These are phyloP conservation scores for Clarireedia hainanense DNA, from an alignment of 2,329 filamentous ascomycete genomes.

Conservation along the genomic window DNA sequence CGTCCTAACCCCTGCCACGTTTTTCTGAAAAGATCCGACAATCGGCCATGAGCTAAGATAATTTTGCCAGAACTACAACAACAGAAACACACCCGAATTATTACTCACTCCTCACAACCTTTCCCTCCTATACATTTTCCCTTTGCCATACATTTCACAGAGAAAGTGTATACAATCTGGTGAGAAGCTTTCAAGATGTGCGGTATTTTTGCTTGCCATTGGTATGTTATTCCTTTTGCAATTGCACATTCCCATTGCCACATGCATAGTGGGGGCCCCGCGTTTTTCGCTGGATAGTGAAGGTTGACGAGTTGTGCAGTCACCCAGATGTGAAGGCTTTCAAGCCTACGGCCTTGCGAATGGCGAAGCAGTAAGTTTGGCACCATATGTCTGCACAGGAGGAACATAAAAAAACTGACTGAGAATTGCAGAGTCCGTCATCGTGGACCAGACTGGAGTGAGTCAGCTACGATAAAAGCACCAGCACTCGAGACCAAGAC, in stretches of 20 bases:
- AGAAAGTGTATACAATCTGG: not conserved
- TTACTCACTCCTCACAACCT: not conserved
- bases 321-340: constrained; percentile 80
- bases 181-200: constrained; percentile 15
- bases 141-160: not conserved
- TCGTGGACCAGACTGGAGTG: constrained; percentile 93
- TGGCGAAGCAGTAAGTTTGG: constrained; percentile 76
- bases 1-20: not conserved
- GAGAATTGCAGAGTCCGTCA: constrained; percentile 45
- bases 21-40: not conserved
- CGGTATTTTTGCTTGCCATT: constrained; percentile 76
- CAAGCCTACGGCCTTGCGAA: constrained; percentile 87
- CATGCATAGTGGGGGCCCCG: constrained; percentile 11
- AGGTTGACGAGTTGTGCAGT: constrained; percentile 49
- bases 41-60: not conserved
- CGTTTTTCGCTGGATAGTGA: constrained; percentile 10
- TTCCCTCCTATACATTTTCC: not conserved
- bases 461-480: constrained; percentile 1
- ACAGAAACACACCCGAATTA: not conserved
- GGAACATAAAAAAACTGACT: not conserved
- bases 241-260: not conserved
- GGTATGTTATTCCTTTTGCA: constrained; percentile 6
- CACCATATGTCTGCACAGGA: not conserved
- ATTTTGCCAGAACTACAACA: not conserved
- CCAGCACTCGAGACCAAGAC: not conserved